Conservation (phyloP, 495 filamentous ascomycete genomes). For the Podospora australis region DNA sequence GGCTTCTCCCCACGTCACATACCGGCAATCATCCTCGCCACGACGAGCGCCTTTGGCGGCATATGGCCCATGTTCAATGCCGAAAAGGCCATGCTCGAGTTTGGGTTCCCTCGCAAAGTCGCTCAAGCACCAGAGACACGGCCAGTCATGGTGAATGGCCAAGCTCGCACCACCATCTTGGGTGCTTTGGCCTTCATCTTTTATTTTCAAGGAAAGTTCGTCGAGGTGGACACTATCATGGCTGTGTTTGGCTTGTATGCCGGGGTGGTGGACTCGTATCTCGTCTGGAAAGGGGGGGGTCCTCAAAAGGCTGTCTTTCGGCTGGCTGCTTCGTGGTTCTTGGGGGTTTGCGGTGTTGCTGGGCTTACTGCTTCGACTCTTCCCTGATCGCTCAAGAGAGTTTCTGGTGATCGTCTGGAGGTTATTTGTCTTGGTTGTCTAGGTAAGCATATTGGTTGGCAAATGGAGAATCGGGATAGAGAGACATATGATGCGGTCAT, state of each 20-base stretch:
- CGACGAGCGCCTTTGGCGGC: slow-evolving; percentile 27
- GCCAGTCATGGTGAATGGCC: slow-evolving; percentile 22
- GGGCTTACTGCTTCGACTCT: slow-evolving; percentile 22
- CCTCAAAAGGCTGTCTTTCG: slow-evolving; percentile 25
- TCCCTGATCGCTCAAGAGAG: too few relatives aligned
- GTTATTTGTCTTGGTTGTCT: too few relatives aligned
- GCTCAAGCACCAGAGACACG: slow-evolving; percentile 20
- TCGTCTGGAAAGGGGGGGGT: slow-evolving; percentile 29
- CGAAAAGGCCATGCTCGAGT: slow-evolving; percentile 24
- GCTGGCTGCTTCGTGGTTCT: slow-evolving; percentile 23
- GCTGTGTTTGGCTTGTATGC: slow-evolving; percentile 28
- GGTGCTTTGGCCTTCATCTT: slow-evolving; percentile 26
- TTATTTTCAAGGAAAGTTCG: slow-evolving; percentile 16
- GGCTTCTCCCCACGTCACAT: slow-evolving; percentile 22
- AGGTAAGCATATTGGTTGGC: too few relatives aligned
- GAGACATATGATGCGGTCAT: too few relatives aligned
- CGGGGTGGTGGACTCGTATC: slow-evolving; percentile 21
- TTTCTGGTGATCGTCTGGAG: too few relatives aligned
- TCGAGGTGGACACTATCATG: slow-evolving; percentile 27
- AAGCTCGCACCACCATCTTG: slow-evolving; percentile 25
- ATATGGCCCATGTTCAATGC: slow-evolving; percentile 26
- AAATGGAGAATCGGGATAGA: too few relatives aligned
- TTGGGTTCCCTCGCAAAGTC: slow-evolving; percentile 27
- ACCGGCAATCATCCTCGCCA: slow-evolving; percentile 24
- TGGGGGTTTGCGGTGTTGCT: slow-evolving; percentile 21